These are phyloP conservation scores for Arthrobotrys conoides DNA, from an alignment of 2,329 filamentous ascomycete genomes.

Conservation along the genomic window DNA sequence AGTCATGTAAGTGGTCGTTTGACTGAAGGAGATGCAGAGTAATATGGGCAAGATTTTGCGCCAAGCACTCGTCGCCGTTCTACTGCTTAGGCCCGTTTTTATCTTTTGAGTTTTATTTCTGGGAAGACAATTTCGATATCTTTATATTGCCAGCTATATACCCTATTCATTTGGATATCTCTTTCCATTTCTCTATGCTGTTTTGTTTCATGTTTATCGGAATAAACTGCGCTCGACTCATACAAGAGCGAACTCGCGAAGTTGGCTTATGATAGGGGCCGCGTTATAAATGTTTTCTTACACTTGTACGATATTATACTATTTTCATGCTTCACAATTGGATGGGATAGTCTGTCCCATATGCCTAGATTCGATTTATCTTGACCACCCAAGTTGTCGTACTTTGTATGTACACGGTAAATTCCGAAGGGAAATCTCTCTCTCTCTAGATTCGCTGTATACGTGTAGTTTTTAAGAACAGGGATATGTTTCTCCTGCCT, in stretches of 20 bases:
- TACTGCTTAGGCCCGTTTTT: slow-evolving; percentile 1
- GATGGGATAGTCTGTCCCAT: background rate
- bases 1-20: slow-evolving; percentile 27
- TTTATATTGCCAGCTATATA: slow-evolving; percentile 21
- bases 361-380: slow-evolving; percentile 16
- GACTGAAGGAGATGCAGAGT: slow-evolving; percentile 43
- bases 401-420: slow-evolving; percentile 19
- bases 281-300: background rate
- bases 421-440: background rate
- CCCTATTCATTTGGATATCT: slow-evolving; percentile 26
- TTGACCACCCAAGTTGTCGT: slow-evolving; percentile 10
- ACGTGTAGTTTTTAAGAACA: background rate
- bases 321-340: slow-evolving; percentile 20
- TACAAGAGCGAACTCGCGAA: background rate
- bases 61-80: background rate
- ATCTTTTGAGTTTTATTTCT: slow-evolving; percentile 5
- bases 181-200: background rate
- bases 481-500: background rate
- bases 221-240: slow-evolving; percentile 11
- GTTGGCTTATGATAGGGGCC: background rate
- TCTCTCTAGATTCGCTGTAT: background rate
- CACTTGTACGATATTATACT: slow-evolving; percentile 46
- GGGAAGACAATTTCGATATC: slow-evolving; percentile 15
- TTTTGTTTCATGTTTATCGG: background rate
- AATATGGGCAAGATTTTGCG: background rate